Percentiles rank a stretch among this genome's conserved stretches.
phyloP scores from a whole-genome alignment of 768 basidiomycete species.

The Phanerochaete sordida region DNA sequence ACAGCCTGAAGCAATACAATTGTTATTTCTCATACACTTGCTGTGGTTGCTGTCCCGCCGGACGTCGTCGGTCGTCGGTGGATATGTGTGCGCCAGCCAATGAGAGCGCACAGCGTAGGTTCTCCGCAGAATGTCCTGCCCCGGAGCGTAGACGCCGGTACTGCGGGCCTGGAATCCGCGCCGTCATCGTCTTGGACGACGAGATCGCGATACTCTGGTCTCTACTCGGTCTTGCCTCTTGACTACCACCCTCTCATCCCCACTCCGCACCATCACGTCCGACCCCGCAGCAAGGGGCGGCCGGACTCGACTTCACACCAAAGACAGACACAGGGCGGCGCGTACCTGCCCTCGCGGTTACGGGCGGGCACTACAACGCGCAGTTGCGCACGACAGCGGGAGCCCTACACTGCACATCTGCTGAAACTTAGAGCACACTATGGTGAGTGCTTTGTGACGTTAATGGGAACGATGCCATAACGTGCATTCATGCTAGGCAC shows the following conservation, averaged over 20 bases:
- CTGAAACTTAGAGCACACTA: neutral
- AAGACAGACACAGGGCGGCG: neutral
- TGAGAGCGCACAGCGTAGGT: neutral
- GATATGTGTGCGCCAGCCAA: neutral
- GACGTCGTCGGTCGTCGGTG: neutral
- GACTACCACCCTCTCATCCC: neutral
- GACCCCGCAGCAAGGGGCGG: neutral
- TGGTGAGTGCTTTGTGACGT: neutral
- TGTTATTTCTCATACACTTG: no score
- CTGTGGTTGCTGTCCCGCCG: neutral
- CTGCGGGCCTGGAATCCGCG: slow-evolving; percentile 6
- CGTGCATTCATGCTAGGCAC: slow-evolving; percentile 46
- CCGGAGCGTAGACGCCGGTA: neutral
- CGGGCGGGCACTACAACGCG: neutral
- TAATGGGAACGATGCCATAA: neutral
- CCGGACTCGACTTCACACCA: neutral
- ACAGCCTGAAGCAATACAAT: slow-evolving; percentile 2
- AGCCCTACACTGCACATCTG: neutral
- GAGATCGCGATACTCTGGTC: slow-evolving; percentile 1
- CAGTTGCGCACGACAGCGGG: neutral
- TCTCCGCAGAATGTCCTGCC: neutral
- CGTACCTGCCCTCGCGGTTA: neutral
- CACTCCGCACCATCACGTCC: neutral
- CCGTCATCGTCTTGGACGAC: slow-evolving; percentile 5
- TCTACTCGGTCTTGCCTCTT: neutral